phyloP scores from a whole-genome alignment of 1,284 basidiomycete species.

The Trichosporon sp. region DNA sequence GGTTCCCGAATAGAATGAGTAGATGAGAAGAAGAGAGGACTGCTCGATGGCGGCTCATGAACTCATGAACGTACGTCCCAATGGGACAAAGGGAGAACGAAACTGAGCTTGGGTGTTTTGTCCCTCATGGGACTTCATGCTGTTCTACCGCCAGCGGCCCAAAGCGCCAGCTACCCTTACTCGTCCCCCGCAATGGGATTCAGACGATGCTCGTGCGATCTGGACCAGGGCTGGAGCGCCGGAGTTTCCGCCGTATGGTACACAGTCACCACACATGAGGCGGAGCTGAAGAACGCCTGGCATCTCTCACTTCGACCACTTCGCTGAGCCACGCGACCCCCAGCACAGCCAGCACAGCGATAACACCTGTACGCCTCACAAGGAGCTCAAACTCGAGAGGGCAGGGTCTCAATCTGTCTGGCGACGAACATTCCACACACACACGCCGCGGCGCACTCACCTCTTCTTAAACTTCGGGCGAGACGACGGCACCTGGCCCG shows the following conservation, averaged over 20 bases:
- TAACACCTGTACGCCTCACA: neutral
- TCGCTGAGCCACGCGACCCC: neutral
- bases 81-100: neutral
- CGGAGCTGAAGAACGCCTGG: neutral
- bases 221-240: neutral
- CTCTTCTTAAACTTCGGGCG: constrained; percentile 19
- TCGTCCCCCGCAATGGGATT: neutral
- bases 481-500: constrained; percentile 22
- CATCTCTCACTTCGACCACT: neutral
- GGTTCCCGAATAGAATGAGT: neutral
- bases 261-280: constrained; percentile 3
- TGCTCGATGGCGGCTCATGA: neutral
- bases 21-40: neutral
- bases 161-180: constrained; percentile 8
- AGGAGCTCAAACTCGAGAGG: neutral
- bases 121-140: constrained; percentile 2
- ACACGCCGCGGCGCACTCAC: neutral
- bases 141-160: neutral
- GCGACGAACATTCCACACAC: neutral
- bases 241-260: neutral
- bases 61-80: neutral
- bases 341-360: neutral
- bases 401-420: neutral
- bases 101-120: constrained; percentile 3
- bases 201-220: constrained; percentile 1